A percentile compares a stretch with the other conserved stretches of the same genome.
These are phyloP conservation scores for Telfairia occidentalis DNA, from an alignment of 331 rosid genomes.

Conservation along the genomic window DNA sequence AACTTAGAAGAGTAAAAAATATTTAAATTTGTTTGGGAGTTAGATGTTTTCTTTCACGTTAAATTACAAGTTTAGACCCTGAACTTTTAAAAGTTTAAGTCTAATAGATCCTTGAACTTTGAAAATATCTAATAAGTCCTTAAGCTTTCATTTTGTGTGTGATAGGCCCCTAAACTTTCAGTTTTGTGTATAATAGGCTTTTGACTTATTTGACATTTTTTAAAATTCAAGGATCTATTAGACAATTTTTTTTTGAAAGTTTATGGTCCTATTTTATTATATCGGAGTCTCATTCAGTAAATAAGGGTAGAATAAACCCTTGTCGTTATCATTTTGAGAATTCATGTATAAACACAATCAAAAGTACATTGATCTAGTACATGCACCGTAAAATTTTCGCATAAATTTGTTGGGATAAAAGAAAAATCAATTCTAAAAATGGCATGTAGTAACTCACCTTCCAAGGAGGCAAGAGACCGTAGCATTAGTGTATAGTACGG, in stretches of 20 bases:
- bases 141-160: no score
- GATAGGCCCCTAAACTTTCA: no score
- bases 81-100: no score
- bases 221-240: no score
- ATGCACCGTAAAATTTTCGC: background rate
- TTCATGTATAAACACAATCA: background rate
- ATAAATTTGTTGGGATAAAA: background rate
- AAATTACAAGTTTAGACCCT: no score
- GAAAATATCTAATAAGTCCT: no score
- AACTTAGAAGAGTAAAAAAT: background rate
- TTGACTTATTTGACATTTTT: no score
- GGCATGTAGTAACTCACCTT: constrained; percentile 38
- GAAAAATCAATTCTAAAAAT: background rate
- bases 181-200: no score
- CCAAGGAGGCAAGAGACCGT: constrained; percentile 86
- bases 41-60: no score
- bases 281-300: background rate
- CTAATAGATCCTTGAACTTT: no score
- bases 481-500: constrained; percentile 81
- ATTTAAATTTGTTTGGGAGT: no score
- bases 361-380: background rate
- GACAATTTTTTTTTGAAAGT: no score
- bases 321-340: background rate
- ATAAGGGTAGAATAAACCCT: background rate
- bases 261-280: background rate